Base-by-base conservation (phyloP, 192 early-diverging fungal genomes). In the Podila clonocystis region DNA sequence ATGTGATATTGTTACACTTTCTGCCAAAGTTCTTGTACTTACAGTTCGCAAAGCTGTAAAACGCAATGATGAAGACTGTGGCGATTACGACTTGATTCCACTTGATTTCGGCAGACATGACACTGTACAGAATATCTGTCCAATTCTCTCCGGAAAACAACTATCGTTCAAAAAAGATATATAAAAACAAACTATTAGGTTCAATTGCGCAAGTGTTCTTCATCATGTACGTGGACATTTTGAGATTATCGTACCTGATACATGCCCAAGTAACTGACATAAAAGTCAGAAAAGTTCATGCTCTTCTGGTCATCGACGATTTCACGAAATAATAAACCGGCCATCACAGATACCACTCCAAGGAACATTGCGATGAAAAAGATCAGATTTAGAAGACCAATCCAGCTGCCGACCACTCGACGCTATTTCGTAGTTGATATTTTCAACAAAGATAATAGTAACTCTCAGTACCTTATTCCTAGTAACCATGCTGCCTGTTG, bases 141-240 rank as follows among this genome's bases (percentile, higher is more conserved):
- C 90, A 91, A 62, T 91, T 82, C 63, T 88, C 88, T 55, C 88
- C 88, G 26, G 90, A 91, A 62, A 91, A 91, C 3, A 91, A 61
- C 87, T 89, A 62, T 24, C 59, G 29, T 62, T 11, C 48, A 36
- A 57, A 72, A 57, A 20, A 55, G 41, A 33, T 1, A 11, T 1
- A 36, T 0, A 7, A 33, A 34, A 34, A 7, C 3, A 7, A 9
- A 38, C 22, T 0, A 36, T 29, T 26, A 30, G 0, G 26, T 31
- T 13, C 28, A 20, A 26, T 45, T 45, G 15, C 41, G 4, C 13
- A 9, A 41, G 12, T 45, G 41, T 45, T 0, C 36, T 38, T 9
- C 0, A 45, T 45, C 2, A 4, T 4, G 15, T 45, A 45, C 13
- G 13, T 45, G 0, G 17, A 22, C 5, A 11, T 62, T 9, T 4